Evolutionary conservation across 2,329 filamentous ascomycete species (phyloP).

Genomic region (Alternaria ventricosa): DNA sequence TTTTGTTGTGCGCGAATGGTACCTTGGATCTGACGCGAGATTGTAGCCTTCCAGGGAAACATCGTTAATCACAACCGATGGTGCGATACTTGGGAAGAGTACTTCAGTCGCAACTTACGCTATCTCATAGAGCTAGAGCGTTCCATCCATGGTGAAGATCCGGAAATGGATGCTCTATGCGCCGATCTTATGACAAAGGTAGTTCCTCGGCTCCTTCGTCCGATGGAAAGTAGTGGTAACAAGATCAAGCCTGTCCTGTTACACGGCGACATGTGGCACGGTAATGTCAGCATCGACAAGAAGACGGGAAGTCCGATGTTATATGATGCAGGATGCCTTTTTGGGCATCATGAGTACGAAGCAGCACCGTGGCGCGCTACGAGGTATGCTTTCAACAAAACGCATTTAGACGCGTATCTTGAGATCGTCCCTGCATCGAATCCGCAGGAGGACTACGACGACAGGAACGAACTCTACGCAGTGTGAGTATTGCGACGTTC

Average conservation of each 20-base stretch:
- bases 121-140: not conserved
- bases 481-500: no score
- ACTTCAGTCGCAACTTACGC: not conserved
- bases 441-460: no score
- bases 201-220: not conserved
- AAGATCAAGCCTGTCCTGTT: not conserved
- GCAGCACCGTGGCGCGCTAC: not conserved
- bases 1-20: no score
- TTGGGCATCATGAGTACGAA: not conserved
- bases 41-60: not conserved
- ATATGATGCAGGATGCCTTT: not conserved
- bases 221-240: not conserved
- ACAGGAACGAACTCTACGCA: no score
- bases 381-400: not conserved
- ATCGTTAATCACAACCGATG: not conserved
- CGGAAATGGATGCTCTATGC: not conserved
- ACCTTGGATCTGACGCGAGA: no score
- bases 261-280: not conserved
- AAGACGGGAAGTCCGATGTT: not conserved
- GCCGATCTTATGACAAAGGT: fast-evolving
- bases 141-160: not conserved
- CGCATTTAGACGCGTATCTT: not conserved
- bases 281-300: not conserved
- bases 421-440: not conserved
- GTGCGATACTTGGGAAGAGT: not conserved